Base-by-base conservation (phyloP, 306 rosid genomes). In the Purshia tridentata region DNA sequence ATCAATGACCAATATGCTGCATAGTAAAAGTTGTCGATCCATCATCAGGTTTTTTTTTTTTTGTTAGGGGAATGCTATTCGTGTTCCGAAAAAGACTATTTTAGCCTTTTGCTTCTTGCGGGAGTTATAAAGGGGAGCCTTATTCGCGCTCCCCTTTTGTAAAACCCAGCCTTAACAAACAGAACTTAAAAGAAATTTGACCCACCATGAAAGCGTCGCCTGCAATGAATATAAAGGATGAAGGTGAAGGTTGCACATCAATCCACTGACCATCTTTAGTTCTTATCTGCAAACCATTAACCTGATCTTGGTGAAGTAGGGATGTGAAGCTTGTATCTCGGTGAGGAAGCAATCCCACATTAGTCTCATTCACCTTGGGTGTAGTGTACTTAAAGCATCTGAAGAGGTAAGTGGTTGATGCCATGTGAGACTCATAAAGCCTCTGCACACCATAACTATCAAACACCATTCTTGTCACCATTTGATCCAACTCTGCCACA, bases 191-290 rank as follows among this genome's bases (percentile, higher is more conserved):
- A 49, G 0, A 50, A 49, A 50, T 1, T 19, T 7, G 16, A 37
- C 78, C 4, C 56, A 81, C 86, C 88, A 62, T 74, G 41, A 84
- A 46, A 13, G 53, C 74, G 15, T 84, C 84, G 6, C 86, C 86
- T 0, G 86, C 86, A 55, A 84, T 19, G 75, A 78, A 23, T 4
- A 78, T 22, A 62, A 81, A 84, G 3, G 82, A 72, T 18, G 75
- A 37, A 1, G 76, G 75, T 8, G 76, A 75, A 18, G 81, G 84
- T 2, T 75, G 46, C 23, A 70, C 53, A 9, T 76, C 70, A 20
- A 84, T 73, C 88, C 88, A 81, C 6, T 78, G 61, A 29, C 71
- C 70, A 7, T 78, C 78, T 60, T 63, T 73, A 19, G 81, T 40
- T 63, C 60, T 47, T 0, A 81, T 56, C 70, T 84, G 84, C 51